Base-by-base conservation (phyloP, 2,329 filamentous ascomycete species). In the Xylaria sp. region DNA sequence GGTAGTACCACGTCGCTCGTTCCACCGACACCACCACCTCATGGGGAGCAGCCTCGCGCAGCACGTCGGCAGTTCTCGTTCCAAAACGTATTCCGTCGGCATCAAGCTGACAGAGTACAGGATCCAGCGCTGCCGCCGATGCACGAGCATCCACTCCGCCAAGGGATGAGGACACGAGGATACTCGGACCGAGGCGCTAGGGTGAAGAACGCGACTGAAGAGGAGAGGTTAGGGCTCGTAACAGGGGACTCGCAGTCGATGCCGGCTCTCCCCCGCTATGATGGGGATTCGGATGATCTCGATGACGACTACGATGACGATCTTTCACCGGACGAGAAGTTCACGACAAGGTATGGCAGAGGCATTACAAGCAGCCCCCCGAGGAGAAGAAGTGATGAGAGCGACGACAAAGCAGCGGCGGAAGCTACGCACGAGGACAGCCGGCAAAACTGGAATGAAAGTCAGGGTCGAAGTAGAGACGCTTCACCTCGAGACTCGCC, bases 41-140 rank as follows among this genome's bases (percentile, higher is more conserved):
- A 88, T 68, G 81, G 54, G 80, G 76, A 67, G 9, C 46, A 71
- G 31, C 69, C 67, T 62, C 72, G 86, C 64, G 83, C 83, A 36
- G 88, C 91, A 12, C 88, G 84, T 72, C 88, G 95, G 69, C 93
- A 97, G 78, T 99, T 98, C 82, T 97, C 93, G 20, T 98, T 98
- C 84, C 91, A 94, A 72, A 94, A 92, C 73, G 89, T 97, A 62
- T 96, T 98, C 80, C 83, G 84, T 69, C 86, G 90, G 59, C 82
- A 85, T 73, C 84, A 84, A 68, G 75, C 77, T 74, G 78, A 80
- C 62, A 73, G 73, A 58, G 68, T 77, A 69, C 77, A 79, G 67
- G 75, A 78, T 20, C 72, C 74, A 67, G 73, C 71, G 51, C 74
- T 73, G 62, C 78, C 65, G 54, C 75, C 67, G 72, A 76, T 69